These are phyloP conservation scores for Halenospora varia DNA, from an alignment of 495 filamentous ascomycete species.

Conservation along the genomic window DNA sequence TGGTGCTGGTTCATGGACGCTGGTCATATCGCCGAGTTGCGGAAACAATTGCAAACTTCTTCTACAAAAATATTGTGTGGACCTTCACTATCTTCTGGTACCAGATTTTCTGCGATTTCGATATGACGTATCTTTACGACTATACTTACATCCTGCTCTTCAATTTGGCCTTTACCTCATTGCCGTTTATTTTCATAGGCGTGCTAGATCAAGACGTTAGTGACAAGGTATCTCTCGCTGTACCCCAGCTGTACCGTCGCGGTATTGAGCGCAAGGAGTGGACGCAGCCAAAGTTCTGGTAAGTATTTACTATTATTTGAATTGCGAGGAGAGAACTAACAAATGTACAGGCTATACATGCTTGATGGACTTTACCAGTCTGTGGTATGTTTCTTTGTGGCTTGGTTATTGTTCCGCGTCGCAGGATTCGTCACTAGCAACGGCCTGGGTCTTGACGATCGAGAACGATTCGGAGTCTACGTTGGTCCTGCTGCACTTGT, in stretches of 20 bases:
- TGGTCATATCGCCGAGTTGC: slow-evolving; percentile 94
- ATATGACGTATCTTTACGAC: slow-evolving; percentile 93
- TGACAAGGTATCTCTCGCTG: slow-evolving; percentile 88
- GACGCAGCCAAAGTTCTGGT: slow-evolving; percentile 98
- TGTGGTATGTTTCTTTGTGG: slow-evolving; percentile 86
- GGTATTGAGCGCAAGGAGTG: slow-evolving; percentile 97
- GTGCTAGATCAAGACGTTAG: slow-evolving; percentile 96
- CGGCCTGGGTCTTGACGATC: slow-evolving; percentile 70
- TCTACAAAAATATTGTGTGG: slow-evolving; percentile 99
- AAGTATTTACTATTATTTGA: slow-evolving; percentile 25
- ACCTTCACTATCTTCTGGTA: slow-evolving; percentile 98
- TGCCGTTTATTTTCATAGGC: slow-evolving; percentile 94
- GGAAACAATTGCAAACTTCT: slow-evolving; percentile 97
- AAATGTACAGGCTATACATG: slow-evolving; percentile 77
- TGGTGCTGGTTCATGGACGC: slow-evolving; percentile 91
- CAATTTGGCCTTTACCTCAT: slow-evolving; percentile 95
- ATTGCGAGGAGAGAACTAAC: slow-evolving; percentile 28
- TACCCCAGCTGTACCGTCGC: slow-evolving; percentile 91
- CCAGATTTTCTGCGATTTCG: slow-evolving; percentile 91
- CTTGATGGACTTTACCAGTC: slow-evolving; percentile 92
- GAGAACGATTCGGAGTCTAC: slow-evolving; percentile 76
- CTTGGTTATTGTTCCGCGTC: slow-evolving; percentile 69
- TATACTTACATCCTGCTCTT: slow-evolving; percentile 96
- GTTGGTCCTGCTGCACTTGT: slow-evolving; percentile 75
- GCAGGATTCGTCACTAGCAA: slow-evolving; percentile 62